Percentiles rank a stretch among this genome's conserved stretches.
Conservation (phyloP, 768 basidiomycete species). For the Sarcodon aspratus region DNA sequence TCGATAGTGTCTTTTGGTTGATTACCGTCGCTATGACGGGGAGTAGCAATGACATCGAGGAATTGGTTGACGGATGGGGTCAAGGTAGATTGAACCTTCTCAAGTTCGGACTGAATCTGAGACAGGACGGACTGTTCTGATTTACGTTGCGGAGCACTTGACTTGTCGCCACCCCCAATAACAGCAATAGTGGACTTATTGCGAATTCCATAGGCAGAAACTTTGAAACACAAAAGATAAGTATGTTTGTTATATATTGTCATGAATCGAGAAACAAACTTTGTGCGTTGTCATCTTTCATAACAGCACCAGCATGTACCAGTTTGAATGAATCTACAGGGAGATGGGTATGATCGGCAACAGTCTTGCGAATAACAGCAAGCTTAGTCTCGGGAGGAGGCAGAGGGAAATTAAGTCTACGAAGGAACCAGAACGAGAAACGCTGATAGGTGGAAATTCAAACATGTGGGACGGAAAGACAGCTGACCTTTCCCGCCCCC, state of each 20-base stretch:
- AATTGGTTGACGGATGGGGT: slow-evolving; percentile 48
- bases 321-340: slow-evolving; percentile 67
- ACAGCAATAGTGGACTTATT: slow-evolving; percentile 61
- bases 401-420: slow-evolving; percentile 38
- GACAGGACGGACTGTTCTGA: slow-evolving; percentile 43
- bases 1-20: slow-evolving; percentile 15
- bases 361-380: slow-evolving; percentile 38
- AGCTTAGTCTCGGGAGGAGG: slow-evolving; percentile 52
- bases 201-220: slow-evolving; percentile 67
- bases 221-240: slow-evolving; percentile 21
- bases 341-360: slow-evolving; percentile 71
- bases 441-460: slow-evolving; percentile 2
- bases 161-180: slow-evolving; percentile 34
- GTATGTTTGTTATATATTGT: slow-evolving; percentile 3
- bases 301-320: slow-evolving; percentile 82
- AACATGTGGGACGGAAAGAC: slow-evolving; percentile 2
- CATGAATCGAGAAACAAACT: slow-evolving; percentile 27
- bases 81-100: slow-evolving; percentile 40
- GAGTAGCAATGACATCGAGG: slow-evolving; percentile 18
- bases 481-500: slow-evolving; percentile 32
- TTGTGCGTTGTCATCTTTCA: slow-evolving; percentile 70
- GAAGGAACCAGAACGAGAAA: not conserved
- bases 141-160: slow-evolving; percentile 14
- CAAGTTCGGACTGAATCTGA: slow-evolving; percentile 42
- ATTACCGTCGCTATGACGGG: not conserved